Percentiles rank a stretch among this genome's conserved stretches.
phyloP scores from a whole-genome alignment of 176 grass and related monocot genomes.

The Tillandsia leiboldiana region DNA sequence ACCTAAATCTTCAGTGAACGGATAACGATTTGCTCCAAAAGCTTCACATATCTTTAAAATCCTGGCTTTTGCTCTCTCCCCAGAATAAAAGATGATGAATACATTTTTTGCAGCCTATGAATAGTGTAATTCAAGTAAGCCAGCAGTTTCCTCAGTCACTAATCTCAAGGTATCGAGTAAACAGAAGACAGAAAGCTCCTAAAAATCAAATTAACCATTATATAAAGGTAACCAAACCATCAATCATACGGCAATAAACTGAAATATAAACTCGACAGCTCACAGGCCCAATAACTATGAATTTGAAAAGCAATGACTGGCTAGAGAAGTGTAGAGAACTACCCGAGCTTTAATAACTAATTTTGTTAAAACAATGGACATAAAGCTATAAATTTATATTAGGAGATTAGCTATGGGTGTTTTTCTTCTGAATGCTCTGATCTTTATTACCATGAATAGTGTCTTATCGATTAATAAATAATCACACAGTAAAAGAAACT shows the following conservation, averaged over 20 bases:
- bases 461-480: background rate
- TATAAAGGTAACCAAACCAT: too few species aligned
- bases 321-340: too few species aligned
- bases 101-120: constrained; percentile 70
- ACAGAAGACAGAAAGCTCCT: too few species aligned
- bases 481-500: background rate
- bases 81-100: constrained; percentile 90
- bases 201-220: too few species aligned
- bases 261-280: too few species aligned
- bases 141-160: too few species aligned
- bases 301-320: too few species aligned
- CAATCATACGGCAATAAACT: too few species aligned
- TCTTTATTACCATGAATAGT: constrained; percentile 1
- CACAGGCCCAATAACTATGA: too few species aligned
- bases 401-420: background rate
- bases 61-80: constrained; percentile 77
- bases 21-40: constrained; percentile 89
- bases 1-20: constrained; percentile 65
- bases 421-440: background rate
- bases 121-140: background rate
- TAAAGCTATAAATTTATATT: background rate
- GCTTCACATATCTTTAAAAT: constrained; percentile 97
- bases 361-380: too few species aligned
- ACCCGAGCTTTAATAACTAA: too few species aligned
- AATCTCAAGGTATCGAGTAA: too few species aligned